Conservation (phyloP, 257 asterid genomes). For the Scutellaria galericulata region DNA sequence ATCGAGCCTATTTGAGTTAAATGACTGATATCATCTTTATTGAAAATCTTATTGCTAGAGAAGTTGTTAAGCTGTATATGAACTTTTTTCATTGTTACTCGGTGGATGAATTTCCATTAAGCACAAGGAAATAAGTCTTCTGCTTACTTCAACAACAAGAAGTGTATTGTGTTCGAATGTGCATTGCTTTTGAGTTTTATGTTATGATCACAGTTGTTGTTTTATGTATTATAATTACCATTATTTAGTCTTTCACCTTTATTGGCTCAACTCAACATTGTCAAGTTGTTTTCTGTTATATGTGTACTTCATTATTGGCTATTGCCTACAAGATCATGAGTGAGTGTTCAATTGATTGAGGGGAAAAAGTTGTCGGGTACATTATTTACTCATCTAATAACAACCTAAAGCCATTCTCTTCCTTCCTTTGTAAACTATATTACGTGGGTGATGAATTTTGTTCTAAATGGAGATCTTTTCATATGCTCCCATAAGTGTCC, state of each 20-base stretch:
- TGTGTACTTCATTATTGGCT: background rate
- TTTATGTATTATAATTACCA: background rate
- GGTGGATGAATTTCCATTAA: background rate
- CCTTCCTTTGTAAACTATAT: background rate
- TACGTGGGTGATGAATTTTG: background rate
- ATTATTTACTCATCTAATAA: background rate
- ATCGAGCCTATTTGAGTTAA: background rate
- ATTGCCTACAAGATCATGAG: background rate
- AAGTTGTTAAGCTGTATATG: background rate
- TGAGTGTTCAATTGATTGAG: too few species aligned
- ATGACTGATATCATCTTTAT: background rate
- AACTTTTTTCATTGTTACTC: background rate
- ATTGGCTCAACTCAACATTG: slow-evolving; percentile 1
- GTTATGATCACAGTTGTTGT: background rate
- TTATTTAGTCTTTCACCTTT: background rate
- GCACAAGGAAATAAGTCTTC: background rate
- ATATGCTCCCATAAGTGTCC: background rate
- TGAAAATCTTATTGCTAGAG: too few species aligned
- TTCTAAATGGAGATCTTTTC: background rate
- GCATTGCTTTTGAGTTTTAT: slow-evolving; percentile 2
- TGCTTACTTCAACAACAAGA: slow-evolving; percentile 3
- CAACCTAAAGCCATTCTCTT: background rate
- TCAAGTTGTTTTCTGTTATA: background rate
- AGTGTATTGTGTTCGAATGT: background rate
- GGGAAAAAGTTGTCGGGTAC: background rate